Conservation (phyloP, 805 yeast species). For the Candida multigemmis region DNA sequence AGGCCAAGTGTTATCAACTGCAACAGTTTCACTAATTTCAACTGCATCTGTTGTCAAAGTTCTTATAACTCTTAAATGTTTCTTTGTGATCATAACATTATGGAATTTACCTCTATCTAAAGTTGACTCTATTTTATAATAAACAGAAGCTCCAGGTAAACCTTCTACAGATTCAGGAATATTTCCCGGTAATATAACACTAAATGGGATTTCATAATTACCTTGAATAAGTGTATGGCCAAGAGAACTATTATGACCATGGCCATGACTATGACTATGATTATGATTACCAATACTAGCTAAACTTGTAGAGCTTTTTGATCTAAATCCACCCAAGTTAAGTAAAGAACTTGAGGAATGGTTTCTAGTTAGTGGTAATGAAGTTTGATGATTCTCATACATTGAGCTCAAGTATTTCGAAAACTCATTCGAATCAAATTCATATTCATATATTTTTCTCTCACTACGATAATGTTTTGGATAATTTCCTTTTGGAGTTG, state of each 20-base stretch:
- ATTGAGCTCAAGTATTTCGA: slow-evolving; percentile 27
- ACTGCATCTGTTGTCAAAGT: slow-evolving; percentile 82
- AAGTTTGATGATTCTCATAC: slow-evolving; percentile 13
- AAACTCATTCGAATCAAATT: slow-evolving; percentile 65
- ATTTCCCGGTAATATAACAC: slow-evolving; percentile 74
- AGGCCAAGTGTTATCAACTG: slow-evolving; percentile 95
- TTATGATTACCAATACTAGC: slow-evolving; percentile 9
- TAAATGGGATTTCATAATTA: slow-evolving; percentile 86
- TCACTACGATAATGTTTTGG: slow-evolving; percentile 45
- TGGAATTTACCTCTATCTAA: slow-evolving; percentile 79
- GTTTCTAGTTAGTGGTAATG: slow-evolving; percentile 16
- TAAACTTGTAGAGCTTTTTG: slow-evolving; percentile 26
- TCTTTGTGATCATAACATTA: slow-evolving; percentile 53
- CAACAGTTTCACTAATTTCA: slow-evolving; percentile 84
- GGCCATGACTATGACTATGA: slow-evolving; percentile 7
- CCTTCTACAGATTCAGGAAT: slow-evolving; percentile 88
- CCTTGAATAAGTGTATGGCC: slow-evolving; percentile 52
- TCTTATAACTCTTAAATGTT: slow-evolving; percentile 72
- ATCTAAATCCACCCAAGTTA: slow-evolving; percentile 20
- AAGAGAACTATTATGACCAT: slow-evolving; percentile 1
- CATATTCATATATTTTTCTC: slow-evolving; percentile 61
- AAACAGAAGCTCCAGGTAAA: slow-evolving; percentile 65
- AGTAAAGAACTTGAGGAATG: slow-evolving; percentile 37
- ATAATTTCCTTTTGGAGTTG: slow-evolving; percentile 36
- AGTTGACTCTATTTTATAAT: slow-evolving; percentile 67